A percentile compares a stretch with the other conserved stretches of the same genome.
phyloP scores from a whole-genome alignment of 1,284 basidiomycete genomes.

The Apiotrichum gamsii region DNA sequence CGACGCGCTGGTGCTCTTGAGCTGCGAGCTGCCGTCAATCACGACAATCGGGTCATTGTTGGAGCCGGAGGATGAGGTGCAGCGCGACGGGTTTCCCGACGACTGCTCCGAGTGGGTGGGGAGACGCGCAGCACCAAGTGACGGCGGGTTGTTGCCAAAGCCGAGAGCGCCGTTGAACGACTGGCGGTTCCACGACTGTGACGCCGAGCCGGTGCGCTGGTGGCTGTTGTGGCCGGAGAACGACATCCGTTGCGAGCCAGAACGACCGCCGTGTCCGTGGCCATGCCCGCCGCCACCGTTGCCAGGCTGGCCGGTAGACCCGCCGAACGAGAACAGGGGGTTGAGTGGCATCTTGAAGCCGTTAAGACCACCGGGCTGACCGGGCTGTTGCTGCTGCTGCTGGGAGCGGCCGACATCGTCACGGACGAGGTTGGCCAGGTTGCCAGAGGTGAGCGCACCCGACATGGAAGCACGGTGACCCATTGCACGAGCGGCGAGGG shows the following conservation, averaged over 20 bases:
- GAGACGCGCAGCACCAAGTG: slow-evolving; percentile 19
- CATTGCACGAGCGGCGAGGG: slow-evolving; percentile 59
- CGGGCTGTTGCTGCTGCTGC: not conserved
- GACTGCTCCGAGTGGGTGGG: slow-evolving; percentile 38
- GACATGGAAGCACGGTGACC: slow-evolving; percentile 40
- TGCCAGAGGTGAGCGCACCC: slow-evolving; percentile 18
- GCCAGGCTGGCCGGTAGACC: slow-evolving; percentile 4
- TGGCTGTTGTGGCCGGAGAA: slow-evolving; percentile 14
- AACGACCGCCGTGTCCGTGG: not conserved
- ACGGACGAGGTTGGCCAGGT: slow-evolving; percentile 9
- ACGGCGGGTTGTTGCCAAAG: slow-evolving; percentile 21
- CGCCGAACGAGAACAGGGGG: slow-evolving; percentile 17
- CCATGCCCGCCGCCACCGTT: slow-evolving; percentile 1
- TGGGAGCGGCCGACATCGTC: slow-evolving; percentile 3
- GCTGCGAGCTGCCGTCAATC: slow-evolving; percentile 19
- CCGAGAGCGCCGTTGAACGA: slow-evolving; percentile 25
- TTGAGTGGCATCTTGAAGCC: slow-evolving; percentile 31
- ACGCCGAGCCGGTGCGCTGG: slow-evolving; percentile 29
- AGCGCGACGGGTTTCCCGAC: slow-evolving; percentile 21
- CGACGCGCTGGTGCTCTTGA: slow-evolving; percentile 12
- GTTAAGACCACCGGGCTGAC: slow-evolving; percentile 11
- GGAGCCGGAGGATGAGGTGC: slow-evolving; percentile 20
- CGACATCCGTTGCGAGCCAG: slow-evolving; percentile 5
- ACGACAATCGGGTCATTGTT: slow-evolving; percentile 25
- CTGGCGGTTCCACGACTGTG: slow-evolving; percentile 29